Conservation (phyloP, 2,329 filamentous ascomycete species). For the Dactylellina haptotyla region DNA sequence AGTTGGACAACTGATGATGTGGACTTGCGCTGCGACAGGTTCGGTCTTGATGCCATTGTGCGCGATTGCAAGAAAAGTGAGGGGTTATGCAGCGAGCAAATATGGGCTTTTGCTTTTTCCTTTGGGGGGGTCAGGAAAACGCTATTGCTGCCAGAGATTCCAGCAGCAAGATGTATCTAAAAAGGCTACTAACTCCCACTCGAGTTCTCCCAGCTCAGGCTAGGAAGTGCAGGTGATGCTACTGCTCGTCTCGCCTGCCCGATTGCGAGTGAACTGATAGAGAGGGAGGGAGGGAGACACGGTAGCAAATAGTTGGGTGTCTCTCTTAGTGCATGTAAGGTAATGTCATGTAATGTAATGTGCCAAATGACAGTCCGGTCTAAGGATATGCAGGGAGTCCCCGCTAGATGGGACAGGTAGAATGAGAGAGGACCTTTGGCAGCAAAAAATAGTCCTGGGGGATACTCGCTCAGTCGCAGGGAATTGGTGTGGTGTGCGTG, state of each 20-base stretch:
- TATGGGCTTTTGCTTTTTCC: slow-evolving; percentile 25
- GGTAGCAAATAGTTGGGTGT: too few relatives aligned
- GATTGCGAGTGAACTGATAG: slow-evolving; percentile 36
- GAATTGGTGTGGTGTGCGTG: slow-evolving; percentile 5
- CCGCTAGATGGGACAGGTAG: slow-evolving; percentile 47
- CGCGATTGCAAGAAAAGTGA: slow-evolving; percentile 37
- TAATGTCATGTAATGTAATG: slow-evolving; percentile 15
- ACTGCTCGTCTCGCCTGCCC: slow-evolving; percentile 31
- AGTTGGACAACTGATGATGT: slow-evolving; percentile 52
- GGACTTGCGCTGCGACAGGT: slow-evolving; percentile 50
- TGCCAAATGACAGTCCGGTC: slow-evolving; percentile 16
- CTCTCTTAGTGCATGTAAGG: too few relatives aligned
- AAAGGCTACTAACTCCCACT: not conserved
- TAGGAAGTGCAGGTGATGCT: slow-evolving; percentile 13
- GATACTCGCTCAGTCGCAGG: not conserved
- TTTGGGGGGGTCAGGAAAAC: not conserved
- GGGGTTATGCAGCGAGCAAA: slow-evolving; percentile 45
- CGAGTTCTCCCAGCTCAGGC: slow-evolving; percentile 39
- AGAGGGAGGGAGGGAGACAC: not conserved
- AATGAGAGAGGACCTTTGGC: slow-evolving; percentile 30
- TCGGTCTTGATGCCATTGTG: slow-evolving; percentile 54
- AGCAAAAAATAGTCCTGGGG: slow-evolving; percentile 9
- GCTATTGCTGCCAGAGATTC: not conserved
- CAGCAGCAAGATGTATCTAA: not conserved
- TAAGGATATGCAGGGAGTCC: slow-evolving; percentile 49